Percentiles rank a stretch among this genome's conserved stretches.
These are phyloP conservation scores for Sindora glabra DNA, from an alignment of 306 rosid species.

Conservation along the genomic window DNA sequence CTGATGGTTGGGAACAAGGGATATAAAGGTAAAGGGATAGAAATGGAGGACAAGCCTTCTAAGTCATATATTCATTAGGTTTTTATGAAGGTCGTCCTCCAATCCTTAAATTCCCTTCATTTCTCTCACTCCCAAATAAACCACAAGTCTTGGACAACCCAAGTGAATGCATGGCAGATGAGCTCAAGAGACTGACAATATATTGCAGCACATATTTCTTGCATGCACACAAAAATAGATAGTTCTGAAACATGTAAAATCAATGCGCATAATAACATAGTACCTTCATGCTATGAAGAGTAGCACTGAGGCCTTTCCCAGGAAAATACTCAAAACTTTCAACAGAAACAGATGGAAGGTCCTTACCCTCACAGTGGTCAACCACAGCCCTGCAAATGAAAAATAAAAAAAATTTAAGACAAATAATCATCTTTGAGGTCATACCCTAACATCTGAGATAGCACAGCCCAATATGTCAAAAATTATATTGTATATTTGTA, in stretches of 20 bases:
- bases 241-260: neutral
- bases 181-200: conserved; percentile 11
- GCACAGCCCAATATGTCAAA: conserved; percentile 8
- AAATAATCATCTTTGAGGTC: conserved; percentile 8
- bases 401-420: neutral
- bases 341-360: conserved; percentile 88
- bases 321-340: conserved; percentile 94
- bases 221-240: conserved; percentile 3
- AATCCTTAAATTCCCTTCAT: too few relatives aligned
- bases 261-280: neutral
- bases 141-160: neutral
- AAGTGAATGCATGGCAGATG: conserved; percentile 4
- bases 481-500: neutral
- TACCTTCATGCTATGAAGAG: conserved; percentile 75
- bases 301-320: conserved; percentile 87
- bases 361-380: conserved; percentile 87
- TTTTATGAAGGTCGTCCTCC: too few relatives aligned
- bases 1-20: neutral
- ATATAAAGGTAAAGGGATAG: neutral
- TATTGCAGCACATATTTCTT: conserved; percentile 4
- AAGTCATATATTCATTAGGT: too few relatives aligned
- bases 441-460: conserved; percentile 10
- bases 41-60: too few relatives aligned
- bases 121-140: too few relatives aligned
- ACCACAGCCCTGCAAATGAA: conserved; percentile 83